Evolutionary conservation across 73 alveolate species (phyloP).

Genomic region (Uronychia binucleata): DNA sequence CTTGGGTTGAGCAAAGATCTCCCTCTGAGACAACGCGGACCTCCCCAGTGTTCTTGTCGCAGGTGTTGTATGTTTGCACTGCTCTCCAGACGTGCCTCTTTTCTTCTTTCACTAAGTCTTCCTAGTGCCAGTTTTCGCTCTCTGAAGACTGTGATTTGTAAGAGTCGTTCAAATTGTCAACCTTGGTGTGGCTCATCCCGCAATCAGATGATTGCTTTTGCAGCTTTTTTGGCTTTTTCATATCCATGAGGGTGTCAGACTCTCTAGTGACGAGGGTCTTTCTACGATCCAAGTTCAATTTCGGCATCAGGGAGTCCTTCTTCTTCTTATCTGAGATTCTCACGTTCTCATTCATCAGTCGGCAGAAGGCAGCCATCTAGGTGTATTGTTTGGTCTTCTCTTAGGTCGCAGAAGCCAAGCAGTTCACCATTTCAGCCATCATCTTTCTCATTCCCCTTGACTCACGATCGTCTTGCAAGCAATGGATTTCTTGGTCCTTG

Average conservation of each 20-base stretch:
- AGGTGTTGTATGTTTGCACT: neutral
- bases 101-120: neutral
- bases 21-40: neutral
- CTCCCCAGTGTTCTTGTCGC: neutral
- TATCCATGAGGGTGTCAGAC: no score
- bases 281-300: no score
- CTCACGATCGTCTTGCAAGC: neutral
- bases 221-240: no score
- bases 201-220: no score
- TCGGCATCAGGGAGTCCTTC: no score
- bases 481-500: neutral
- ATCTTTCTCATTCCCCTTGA: neutral
- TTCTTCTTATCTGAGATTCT: neutral
- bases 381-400: neutral
- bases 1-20: neutral
- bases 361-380: neutral
- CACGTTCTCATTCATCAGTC: neutral
- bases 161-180: no score
- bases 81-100: neutral
- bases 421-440: neutral
- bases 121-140: no score
- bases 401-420: neutral
- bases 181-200: no score
- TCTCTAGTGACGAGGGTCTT: no score
- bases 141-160: no score